phyloP scores from a whole-genome alignment of 2,329 filamentous ascomycete species.

The Conoideocrella luteorostrata region DNA sequence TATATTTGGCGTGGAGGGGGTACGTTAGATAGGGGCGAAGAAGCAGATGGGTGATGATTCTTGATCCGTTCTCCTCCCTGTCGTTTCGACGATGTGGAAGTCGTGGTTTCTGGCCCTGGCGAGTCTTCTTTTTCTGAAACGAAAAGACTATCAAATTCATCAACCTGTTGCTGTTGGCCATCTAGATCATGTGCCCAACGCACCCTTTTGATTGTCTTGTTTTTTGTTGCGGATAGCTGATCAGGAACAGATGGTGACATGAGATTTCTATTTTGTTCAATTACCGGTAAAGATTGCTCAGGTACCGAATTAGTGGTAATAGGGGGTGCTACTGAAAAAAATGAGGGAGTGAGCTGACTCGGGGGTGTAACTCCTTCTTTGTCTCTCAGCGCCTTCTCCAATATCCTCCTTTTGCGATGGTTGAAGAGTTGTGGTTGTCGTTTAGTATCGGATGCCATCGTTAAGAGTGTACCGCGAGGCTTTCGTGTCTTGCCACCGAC shows the following conservation, averaged over 20 bases:
- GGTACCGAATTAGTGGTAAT: neutral
- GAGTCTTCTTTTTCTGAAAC: constrained; percentile 2
- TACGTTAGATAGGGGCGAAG: neutral
- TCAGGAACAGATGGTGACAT: neutral
- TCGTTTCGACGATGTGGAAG: neutral
- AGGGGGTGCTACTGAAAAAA: neutral
- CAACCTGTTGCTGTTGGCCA: neutral
- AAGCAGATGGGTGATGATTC: neutral
- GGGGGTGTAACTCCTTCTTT: constrained; percentile 7
- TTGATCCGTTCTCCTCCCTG: neutral
- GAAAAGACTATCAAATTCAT: constrained; percentile 7
- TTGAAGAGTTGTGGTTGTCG: constrained; percentile 35
- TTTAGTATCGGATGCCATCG: constrained; percentile 33
- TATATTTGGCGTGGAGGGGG: neutral
- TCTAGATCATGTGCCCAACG: constrained; percentile 7
- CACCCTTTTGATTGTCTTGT: constrained; percentile 4
- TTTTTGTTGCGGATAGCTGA: neutral
- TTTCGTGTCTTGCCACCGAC: constrained; percentile 33
- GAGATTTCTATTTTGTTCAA: neutral
- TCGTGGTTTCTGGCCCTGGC: neutral
- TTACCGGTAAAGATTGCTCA: neutral
- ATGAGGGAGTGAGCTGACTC: neutral
- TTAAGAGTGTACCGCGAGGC: constrained; percentile 27
- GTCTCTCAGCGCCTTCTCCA: constrained; percentile 10
- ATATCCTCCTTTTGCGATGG: constrained; percentile 5